Evolutionary conservation across 805 yeast genomes (phyloP).

Genomic region (Ogataea methanolica): DNA sequence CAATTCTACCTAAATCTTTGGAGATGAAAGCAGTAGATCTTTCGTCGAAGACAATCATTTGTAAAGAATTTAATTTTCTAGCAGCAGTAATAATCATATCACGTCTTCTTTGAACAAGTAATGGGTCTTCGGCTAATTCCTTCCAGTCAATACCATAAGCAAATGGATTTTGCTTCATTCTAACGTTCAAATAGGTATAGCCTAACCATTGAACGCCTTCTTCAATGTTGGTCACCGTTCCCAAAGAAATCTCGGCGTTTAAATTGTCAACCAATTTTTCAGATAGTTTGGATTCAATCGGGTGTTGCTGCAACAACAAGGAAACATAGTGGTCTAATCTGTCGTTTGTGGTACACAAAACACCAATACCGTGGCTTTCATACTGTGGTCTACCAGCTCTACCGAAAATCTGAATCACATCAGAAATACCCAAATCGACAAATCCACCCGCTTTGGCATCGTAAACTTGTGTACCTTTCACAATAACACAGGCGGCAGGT

Average conservation of each 20-base stretch:
- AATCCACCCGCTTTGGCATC: conserved; percentile 94
- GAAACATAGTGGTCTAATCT: conserved; percentile 84
- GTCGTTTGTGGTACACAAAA: conserved; percentile 79
- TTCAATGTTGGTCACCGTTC: conserved; percentile 89
- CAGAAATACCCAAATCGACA: conserved; percentile 90
- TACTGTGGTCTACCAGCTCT: conserved; percentile 99
- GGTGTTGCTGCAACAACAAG: conserved; percentile 87
- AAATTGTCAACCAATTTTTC: conserved; percentile 83
- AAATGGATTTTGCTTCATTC: conserved; percentile 93
- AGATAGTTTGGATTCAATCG: conserved; percentile 82
- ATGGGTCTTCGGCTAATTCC: conserved; percentile 79
- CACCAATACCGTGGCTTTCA: conserved; percentile 89
- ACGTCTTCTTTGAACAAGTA: conserved; percentile 66
- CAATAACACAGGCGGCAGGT: conserved; percentile 96
- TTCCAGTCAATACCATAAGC: conserved; percentile 89
- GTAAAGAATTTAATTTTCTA: conserved; percentile 72
- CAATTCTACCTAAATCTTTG: conserved; percentile 89
- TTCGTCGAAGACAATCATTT: conserved; percentile 93
- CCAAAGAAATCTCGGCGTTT: conserved; percentile 94
- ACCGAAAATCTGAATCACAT: conserved; percentile 96
- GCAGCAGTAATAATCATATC: conserved; percentile 79
- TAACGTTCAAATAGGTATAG: conserved; percentile 86
- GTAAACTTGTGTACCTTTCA: conserved; percentile 95
- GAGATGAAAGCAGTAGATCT: conserved; percentile 71
- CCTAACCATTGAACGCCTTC: conserved; percentile 99